phyloP scores from a whole-genome alignment of 805 yeast genomes.

The Candida rishiriensis region DNA sequence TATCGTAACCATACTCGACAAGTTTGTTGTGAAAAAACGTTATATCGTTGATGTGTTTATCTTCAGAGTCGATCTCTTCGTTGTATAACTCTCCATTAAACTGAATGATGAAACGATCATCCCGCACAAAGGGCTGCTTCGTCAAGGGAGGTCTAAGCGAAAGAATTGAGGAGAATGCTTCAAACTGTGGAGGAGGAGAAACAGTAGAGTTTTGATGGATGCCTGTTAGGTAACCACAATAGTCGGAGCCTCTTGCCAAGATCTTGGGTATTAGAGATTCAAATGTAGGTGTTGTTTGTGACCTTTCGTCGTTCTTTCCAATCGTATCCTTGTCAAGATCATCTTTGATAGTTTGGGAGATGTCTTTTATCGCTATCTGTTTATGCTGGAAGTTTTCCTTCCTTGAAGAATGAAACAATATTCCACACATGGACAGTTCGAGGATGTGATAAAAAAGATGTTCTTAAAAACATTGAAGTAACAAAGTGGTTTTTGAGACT shows the following conservation, averaged over 20 bases:
- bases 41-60: conserved; percentile 54
- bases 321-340: neutral
- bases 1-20: conserved; percentile 25
- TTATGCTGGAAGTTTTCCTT: neutral
- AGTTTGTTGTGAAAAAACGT: conserved; percentile 41
- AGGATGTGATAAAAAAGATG: no score
- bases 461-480: no score
- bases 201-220: neutral
- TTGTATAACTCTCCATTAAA: conserved; percentile 92
- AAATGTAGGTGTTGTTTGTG: conserved; percentile 16
- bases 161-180: conserved; percentile 66
- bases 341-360: no score
- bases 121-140: conserved; percentile 55
- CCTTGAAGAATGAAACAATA: conserved; percentile 34
- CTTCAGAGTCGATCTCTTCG: conserved; percentile 36
- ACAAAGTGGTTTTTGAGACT: no score
- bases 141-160: conserved; percentile 78
- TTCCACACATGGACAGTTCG: conserved; percentile 70
- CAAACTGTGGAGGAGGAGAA: conserved; percentile 12
- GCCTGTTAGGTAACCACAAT: conserved; percentile 28
- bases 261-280: conserved; percentile 40
- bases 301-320: neutral
- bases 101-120: conserved; percentile 47
- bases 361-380: no score
- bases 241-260: conserved; percentile 64